Percentiles rank a stretch among this genome's conserved stretches.
Evolutionary conservation across 768 basidiomycete genomes (phyloP).

Genomic region (Paxillus involutus): DNA sequence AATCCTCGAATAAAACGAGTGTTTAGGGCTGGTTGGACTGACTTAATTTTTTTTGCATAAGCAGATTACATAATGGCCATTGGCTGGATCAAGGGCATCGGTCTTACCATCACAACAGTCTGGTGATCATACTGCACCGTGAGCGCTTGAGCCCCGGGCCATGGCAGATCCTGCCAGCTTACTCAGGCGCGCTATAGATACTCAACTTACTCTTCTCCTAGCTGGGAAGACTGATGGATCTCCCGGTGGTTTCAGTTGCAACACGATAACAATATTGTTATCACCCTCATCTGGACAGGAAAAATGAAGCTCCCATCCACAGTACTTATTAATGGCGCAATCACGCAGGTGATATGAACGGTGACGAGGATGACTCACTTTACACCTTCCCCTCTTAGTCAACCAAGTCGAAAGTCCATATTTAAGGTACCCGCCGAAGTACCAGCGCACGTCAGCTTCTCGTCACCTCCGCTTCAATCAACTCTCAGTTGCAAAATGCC

Average conservation of each 20-base stretch:
- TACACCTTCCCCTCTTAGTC: constrained; percentile 7
- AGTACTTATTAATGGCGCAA: not conserved
- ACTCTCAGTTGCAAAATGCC: constrained; percentile 16
- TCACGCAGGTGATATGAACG: constrained; percentile 10
- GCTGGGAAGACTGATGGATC: too few relatives aligned
- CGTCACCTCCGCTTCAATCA: constrained; percentile 6
- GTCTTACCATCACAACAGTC: too few relatives aligned
- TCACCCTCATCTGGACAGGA: too few relatives aligned
- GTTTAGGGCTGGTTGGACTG: constrained; percentile 30
- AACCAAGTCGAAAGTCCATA: constrained; percentile 4
- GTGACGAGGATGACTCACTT: constrained; percentile 3
- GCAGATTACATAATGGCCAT: too few relatives aligned
- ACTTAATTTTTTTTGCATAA: too few relatives aligned
- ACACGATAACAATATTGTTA: constrained; percentile 1
- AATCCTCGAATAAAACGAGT: constrained; percentile 5
- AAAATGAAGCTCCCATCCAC: not conserved
- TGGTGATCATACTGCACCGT: too few relatives aligned
- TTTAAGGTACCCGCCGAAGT: constrained; percentile 1
- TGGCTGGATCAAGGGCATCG: too few relatives aligned
- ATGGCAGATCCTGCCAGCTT: too few relatives aligned
- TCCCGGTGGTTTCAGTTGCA: not conserved
- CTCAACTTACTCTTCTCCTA: too few relatives aligned
- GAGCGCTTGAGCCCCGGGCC: too few relatives aligned
- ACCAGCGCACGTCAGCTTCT: not conserved
- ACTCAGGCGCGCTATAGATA: too few relatives aligned